phyloP scores from a whole-genome alignment of 2,329 filamentous ascomycete genomes.

The Sphaerulina vaccinii region DNA sequence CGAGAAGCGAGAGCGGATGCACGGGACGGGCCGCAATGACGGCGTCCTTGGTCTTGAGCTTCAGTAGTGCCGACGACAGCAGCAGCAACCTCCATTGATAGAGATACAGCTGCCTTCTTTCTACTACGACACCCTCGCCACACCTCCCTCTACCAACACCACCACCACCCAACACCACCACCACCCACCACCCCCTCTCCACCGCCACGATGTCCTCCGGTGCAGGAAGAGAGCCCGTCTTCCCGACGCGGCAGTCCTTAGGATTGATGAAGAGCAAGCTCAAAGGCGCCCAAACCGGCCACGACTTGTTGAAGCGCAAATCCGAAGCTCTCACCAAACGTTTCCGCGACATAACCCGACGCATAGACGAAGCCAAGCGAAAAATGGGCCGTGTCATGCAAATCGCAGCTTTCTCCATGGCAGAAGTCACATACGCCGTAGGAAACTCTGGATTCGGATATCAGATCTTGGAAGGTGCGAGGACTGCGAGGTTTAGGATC shows the following conservation, averaged over 20 bases:
- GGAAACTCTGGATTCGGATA: conserved; percentile 87
- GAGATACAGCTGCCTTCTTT: not conserved
- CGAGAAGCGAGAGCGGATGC: not conserved
- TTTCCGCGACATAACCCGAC: conserved; percentile 80
- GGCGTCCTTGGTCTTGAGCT: not conserved
- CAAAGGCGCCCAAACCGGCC: conserved; percentile 74
- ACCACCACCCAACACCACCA: not conserved
- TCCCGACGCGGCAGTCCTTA: conserved; percentile 94
- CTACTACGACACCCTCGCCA: not conserved
- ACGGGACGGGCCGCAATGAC: not conserved
- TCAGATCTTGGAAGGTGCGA: conserved; percentile 94
- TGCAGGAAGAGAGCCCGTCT: conserved; percentile 70
- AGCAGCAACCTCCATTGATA: conserved; percentile 1
- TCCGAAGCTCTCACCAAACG: conserved; percentile 95
- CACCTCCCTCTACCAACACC: not conserved
- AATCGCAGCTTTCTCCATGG: conserved; percentile 94
- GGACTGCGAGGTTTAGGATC: conserved; percentile 86
- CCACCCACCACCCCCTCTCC: not conserved
- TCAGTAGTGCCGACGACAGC: not conserved
- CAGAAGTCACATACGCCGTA: conserved; percentile 95
- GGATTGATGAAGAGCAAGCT: conserved; percentile 97
- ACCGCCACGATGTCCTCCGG: conserved; percentile 28
- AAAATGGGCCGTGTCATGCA: conserved; percentile 99
- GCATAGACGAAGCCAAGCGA: conserved; percentile 97
- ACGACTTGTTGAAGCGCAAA: conserved; percentile 94